Evolutionary conservation across 2,329 filamentous ascomycete genomes (phyloP).

Genomic region (Aureobasidium namibiae): DNA sequence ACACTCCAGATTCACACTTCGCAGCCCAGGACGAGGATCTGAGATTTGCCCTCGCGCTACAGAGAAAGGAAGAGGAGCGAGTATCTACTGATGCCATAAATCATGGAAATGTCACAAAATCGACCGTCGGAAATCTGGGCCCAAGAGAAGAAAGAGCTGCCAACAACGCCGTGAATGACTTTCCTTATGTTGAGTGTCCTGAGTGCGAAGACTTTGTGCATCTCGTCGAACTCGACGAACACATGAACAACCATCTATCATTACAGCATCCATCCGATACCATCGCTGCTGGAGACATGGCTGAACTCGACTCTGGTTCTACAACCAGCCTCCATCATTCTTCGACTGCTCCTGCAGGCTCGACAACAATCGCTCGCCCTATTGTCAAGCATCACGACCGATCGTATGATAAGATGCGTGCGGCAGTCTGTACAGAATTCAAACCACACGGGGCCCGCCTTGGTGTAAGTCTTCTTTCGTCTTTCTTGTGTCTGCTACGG

Average conservation of each 20-base stretch:
- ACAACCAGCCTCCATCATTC: no score
- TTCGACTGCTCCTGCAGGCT: background rate
- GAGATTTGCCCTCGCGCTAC: slow-evolving; percentile 14
- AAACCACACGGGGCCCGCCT: background rate
- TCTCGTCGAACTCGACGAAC: slow-evolving; percentile 36
- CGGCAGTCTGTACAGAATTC: no score
- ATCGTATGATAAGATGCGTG: background rate
- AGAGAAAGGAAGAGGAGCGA: slow-evolving; percentile 8
- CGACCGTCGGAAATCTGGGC: background rate
- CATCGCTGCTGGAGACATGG: background rate
- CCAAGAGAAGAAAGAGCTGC: background rate
- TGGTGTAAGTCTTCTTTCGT: background rate
- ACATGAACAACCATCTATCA: slow-evolving; percentile 35
- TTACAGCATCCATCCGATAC: slow-evolving; percentile 6
- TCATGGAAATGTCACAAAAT: background rate
- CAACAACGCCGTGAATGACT: background rate
- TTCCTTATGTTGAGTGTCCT: slow-evolving; percentile 31
- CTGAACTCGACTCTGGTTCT: background rate
- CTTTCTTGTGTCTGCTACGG: background rate
- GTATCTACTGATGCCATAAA: slow-evolving; percentile 9
- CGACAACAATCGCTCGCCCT: background rate
- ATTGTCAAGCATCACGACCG: background rate
- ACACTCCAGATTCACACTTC: slow-evolving; percentile 22
- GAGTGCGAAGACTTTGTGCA: slow-evolving; percentile 37
- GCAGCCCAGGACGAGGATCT: slow-evolving; percentile 10